Conservation (phyloP, 345 rosid species). For the Populus alba region DNA sequence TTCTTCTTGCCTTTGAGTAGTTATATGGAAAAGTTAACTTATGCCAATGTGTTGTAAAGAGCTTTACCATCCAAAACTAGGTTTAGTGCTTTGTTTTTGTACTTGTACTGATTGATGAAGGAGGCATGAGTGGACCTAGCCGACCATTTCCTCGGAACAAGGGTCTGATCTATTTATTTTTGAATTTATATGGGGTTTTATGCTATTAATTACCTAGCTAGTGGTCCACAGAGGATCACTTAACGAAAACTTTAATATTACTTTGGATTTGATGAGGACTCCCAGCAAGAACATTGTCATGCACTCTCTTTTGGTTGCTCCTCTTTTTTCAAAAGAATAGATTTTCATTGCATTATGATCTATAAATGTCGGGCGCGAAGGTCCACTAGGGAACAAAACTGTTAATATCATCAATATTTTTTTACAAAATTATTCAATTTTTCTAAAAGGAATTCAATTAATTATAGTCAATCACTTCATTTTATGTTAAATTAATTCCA, state of each 20-base stretch:
- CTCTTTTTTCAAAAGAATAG: constrained; percentile 5
- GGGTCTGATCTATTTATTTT: constrained; percentile 36
- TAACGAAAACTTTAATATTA: constrained; percentile 13
- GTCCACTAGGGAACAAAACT: constrained; percentile 19
- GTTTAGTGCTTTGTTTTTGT: constrained; percentile 36
- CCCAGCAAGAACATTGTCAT: constrained; percentile 6
- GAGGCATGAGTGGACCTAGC: constrained; percentile 31
- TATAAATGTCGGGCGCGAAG: constrained; percentile 33
- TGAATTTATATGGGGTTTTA: constrained; percentile 26
- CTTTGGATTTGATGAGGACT: constrained; percentile 5
- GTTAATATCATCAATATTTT: no score
- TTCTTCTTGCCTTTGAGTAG: background rate
- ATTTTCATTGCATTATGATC: constrained; percentile 14
- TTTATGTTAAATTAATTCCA: no score
- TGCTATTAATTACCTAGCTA: constrained; percentile 8
- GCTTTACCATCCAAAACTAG: constrained; percentile 33
- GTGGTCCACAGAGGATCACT: constrained; percentile 24
- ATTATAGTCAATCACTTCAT: no score
- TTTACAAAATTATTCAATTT: no score
- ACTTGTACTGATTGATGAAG: constrained; percentile 36
- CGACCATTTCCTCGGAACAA: constrained; percentile 43
- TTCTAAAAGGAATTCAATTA: no score
- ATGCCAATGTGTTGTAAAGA: constrained; percentile 29
- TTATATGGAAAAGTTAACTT: constrained; percentile 18
- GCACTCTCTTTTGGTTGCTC: constrained; percentile 6